phyloP scores from a whole-genome alignment of 495 filamentous ascomycete genomes.

The Podospora bellae-mahoneyi region DNA sequence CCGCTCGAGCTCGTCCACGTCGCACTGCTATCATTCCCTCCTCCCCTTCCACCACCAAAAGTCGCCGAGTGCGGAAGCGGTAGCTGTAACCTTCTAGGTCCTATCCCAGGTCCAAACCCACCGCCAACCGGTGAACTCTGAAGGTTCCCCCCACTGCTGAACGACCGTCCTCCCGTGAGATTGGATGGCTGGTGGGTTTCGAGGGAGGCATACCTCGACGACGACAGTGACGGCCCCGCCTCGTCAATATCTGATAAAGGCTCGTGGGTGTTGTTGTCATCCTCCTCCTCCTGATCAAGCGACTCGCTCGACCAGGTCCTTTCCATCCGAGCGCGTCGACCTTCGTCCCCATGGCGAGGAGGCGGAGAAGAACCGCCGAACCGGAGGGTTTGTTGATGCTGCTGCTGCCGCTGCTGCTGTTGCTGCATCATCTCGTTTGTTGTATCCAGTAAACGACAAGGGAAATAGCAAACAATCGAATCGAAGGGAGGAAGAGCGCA shows the following conservation, averaged over 20 bases:
- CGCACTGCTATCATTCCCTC: constrained; percentile 33
- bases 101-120: background rate
- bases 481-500: too few relatives aligned
- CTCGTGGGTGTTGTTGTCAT: background rate
- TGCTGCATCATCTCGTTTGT: too few relatives aligned
- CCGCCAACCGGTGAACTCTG: background rate
- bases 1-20: constrained; percentile 48
- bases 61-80: constrained; percentile 21
- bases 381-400: background rate
- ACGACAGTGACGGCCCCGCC: background rate
- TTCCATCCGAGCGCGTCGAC: background rate
- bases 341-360: too few relatives aligned
- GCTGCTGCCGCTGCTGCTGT: too few relatives aligned
- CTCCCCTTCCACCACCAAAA: constrained; percentile 9
- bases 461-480: too few relatives aligned
- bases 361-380: background rate
- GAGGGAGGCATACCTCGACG: background rate
- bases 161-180: background rate
- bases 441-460: too few relatives aligned
- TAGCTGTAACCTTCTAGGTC: constrained; percentile 1
- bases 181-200: background rate
- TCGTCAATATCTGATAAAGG: background rate
- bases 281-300: background rate
- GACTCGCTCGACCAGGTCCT: background rate
- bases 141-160: background rate